Evolutionary conservation across 306 rosid genomes (phyloP), one percentile per base, ranked within the genome.

Genomic region (Pterocarpus santalinus): DNA sequence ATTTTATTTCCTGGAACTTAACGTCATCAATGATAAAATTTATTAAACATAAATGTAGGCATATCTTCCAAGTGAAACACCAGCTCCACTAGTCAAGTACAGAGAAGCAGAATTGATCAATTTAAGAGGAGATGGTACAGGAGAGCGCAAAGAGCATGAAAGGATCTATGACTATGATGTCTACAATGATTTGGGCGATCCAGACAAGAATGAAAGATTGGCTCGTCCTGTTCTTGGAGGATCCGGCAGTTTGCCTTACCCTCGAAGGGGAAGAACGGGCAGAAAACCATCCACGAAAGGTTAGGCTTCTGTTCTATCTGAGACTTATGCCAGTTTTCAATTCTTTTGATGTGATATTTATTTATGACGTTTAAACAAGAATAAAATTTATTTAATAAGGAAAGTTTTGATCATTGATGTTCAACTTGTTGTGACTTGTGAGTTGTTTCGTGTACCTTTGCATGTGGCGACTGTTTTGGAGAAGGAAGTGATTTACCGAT

Each of bases 261-360:
- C 98, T 70, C 89, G 98, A 2, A 84, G 98, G 35, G 97, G 94
- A 61, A 89, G 98, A 87, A 94, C 97, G 0, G 97, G 95, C 30
- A 81, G 97, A 80, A 52, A 81, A 53, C 73, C 89, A 28, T 4
- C 92, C 2, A 63, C 53, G 41, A 81, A 89, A 83, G 97, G 97
- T 90, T 56, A 69, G 22, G 38, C 65, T 56, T 22, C 16, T 28
- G 1, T 22, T 22, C 28, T 22, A 22, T 22, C 28, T 22, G 28
- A 22, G 28, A 22, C 28, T 22, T 22, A 22, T 22, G 28, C 1
- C 28, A 22, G 28, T 22, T 22, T 22, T 22, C 28, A 22, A 22
- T 22, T 22, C 28, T 22, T 1, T 22, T 22, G 28, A 22, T 22
- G 28, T 22, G 28, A 22, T 22, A 22, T 22, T 22, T 22, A 22